Percentiles rank a stretch among this genome's conserved stretches.
Evolutionary conservation across 371 early-diverging fungal genomes (phyloP).

Genomic region (Polyrhizophydium stewartii): DNA sequence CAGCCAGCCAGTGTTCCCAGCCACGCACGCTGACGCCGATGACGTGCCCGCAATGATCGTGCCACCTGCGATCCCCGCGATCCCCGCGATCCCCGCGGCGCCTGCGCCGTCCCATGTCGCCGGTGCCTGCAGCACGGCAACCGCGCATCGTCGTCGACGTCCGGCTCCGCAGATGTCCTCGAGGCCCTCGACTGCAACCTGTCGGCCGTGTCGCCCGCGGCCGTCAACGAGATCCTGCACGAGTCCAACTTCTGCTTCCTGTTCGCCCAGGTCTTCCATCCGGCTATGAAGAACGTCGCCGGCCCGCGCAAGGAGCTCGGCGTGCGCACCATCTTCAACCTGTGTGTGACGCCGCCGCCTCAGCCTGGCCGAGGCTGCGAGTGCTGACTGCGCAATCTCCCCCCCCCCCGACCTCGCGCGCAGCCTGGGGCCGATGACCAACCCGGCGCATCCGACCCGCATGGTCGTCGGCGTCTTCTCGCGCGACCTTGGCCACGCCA

Average conservation of each 20-base stretch:
- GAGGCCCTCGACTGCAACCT: constrained; percentile 80
- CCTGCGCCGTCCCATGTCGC: neutral
- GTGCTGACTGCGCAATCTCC: neutral
- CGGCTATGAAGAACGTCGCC: constrained; percentile 84
- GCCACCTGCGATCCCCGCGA: too few relatives aligned
- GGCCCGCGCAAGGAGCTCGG: constrained; percentile 81
- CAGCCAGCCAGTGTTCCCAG: neutral
- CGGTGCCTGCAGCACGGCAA: constrained; percentile 75
- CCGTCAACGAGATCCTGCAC: constrained; percentile 58
- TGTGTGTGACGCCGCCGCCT: constrained; percentile 29
- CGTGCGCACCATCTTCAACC: constrained; percentile 88
- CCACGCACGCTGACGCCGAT: neutral
- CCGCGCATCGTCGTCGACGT: constrained; percentile 87
- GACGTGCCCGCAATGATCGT: too few relatives aligned
- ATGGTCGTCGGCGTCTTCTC: constrained; percentile 89
- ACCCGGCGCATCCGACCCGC: constrained; percentile 79
- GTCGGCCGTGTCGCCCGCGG: constrained; percentile 54
- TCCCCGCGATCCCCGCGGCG: too few relatives aligned
- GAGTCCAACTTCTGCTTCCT: constrained; percentile 78
- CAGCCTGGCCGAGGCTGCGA: neutral
- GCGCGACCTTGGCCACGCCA: constrained; percentile 66
- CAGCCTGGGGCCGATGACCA: constrained; percentile 86
- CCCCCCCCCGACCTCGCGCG: neutral
- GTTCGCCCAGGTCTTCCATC: constrained; percentile 89
- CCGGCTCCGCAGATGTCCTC: constrained; percentile 92